Evolutionary conservation across 2,329 filamentous ascomycete genomes (phyloP), one percentile per base, ranked within the genome.

Genomic region (Cladosporium sp.): DNA sequence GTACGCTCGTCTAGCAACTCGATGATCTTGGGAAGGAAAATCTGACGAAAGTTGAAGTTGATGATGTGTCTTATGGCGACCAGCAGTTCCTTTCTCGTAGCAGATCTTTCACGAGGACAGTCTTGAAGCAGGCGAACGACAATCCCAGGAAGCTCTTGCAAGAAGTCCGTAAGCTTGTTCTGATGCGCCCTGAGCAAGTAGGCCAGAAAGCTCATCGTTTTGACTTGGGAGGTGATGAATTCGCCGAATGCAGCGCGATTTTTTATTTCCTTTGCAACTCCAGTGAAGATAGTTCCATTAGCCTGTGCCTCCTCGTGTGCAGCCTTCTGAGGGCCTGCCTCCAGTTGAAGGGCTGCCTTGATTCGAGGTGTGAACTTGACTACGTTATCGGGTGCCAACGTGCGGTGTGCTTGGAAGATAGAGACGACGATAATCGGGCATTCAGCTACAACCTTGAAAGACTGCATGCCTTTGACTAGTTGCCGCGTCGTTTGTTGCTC

Each of bases 391-490:
- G 83, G 77, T 2, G 96, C 92, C 4, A 86, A 86, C 41, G 72
- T 76, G 43, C 91, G 83, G 63, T 99, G 93, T 4, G 92, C 87
- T 71, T 99, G 93, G 68, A 99, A 97, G 58, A 99, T 89, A 3
- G 92, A 97, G 1, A 99, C 93, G 3, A 99, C 93, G 36, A 99
- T 97, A 47, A 99, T 99, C 0, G 93, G 93, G 61, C 93, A 99
- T 68, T 99, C 93, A 1, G 92, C 90, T 4, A 99, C 80, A 19
- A 99, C 92, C 69, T 97, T 99, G 80, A 99, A 99, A 1, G 93
- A 99, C 67, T 96, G 89, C 89, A 96, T 96, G 24, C 93, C 93
- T 70, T 89, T 95, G 49, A 91, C 75, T 29, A 99, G 71, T 43
- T 89, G 86, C 52, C 91, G 84, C 50, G 82, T 83, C 61, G 90